A percentile compares a stretch with the other conserved stretches of the same genome.
Evolutionary conservation across 2,329 filamentous ascomycete genomes (phyloP).

Genomic region (Elsinoe batatas): DNA sequence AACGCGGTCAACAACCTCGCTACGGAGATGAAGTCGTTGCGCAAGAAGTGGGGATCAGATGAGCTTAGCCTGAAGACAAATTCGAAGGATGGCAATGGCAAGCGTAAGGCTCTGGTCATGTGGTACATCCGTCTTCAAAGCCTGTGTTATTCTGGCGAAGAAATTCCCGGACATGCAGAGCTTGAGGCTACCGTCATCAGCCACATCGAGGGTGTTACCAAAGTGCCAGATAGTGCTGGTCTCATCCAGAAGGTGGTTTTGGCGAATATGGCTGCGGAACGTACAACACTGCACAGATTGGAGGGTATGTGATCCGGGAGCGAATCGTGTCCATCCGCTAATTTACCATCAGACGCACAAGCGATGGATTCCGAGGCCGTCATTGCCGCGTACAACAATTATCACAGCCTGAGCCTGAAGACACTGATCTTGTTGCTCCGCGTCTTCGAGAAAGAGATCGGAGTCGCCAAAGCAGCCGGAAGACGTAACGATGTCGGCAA

Average conservation of each 20-base stretch:
- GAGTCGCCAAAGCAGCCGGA: background rate
- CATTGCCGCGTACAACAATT: conserved; percentile 14
- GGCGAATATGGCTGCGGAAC: conserved; percentile 77
- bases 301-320: conserved; percentile 35
- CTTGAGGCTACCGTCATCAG: conserved; percentile 78
- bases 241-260: conserved; percentile 70
- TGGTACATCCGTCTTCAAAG: conserved; percentile 86
- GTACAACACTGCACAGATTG: conserved; percentile 55
- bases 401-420: background rate
- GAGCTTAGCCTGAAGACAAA: conserved; percentile 37
- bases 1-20: conserved; percentile 68
- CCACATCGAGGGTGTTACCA: conserved; percentile 63
- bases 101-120: conserved; percentile 55
- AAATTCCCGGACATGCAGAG: conserved; percentile 66
- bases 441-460: background rate
- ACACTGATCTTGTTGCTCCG: background rate
- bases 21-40: conserved; percentile 63
- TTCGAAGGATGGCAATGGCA: conserved; percentile 39
- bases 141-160: conserved; percentile 66
- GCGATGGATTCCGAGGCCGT: conserved; percentile 22
- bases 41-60: conserved; percentile 46
- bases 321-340: background rate
- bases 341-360: conserved; percentile 24
- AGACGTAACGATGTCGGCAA: background rate
- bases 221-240: conserved; percentile 53